Evolutionary conservation across 352 stramenopile genomes (phyloP).

Genomic region (Phytopythium delawarense): DNA sequence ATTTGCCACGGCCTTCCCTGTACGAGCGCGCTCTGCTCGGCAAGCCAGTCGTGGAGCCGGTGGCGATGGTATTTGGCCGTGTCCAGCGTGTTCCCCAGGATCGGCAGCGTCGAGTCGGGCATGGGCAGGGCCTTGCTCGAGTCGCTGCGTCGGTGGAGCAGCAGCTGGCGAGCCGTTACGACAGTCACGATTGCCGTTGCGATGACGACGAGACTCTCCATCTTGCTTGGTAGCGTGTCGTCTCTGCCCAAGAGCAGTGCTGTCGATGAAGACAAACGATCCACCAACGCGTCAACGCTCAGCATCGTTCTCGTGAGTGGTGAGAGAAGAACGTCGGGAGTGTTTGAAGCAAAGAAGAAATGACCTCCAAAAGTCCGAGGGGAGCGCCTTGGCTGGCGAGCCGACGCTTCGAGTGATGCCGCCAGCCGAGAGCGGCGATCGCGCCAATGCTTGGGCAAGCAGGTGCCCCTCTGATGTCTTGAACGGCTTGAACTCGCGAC

Average conservation of each 20-base stretch:
- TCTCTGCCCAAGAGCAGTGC: neutral
- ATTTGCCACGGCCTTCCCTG: slow-evolving; percentile 34
- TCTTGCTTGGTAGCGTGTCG: neutral
- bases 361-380: neutral
- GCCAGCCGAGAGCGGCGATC: neutral
- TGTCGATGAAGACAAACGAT: neutral
- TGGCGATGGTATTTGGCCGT: slow-evolving; percentile 37
- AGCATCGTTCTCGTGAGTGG: neutral
- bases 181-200: neutral
- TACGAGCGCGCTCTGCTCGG: slow-evolving; percentile 27
- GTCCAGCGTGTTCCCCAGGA: slow-evolving; percentile 47
- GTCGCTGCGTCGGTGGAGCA: neutral
- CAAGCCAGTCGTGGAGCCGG: slow-evolving; percentile 46
- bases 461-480: too few species aligned
- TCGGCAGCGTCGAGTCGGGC: slow-evolving; percentile 15
- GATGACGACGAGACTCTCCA: neutral
- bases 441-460: neutral
- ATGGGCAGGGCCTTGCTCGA: neutral
- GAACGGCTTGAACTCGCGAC: neutral
- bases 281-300: neutral
- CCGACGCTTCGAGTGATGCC: neutral
- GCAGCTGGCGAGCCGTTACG: neutral
- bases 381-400: neutral
- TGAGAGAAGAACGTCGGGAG: neutral
- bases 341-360: neutral